Conservation (phyloP, 805 yeast species). For the Yarrowia hollandica region DNA sequence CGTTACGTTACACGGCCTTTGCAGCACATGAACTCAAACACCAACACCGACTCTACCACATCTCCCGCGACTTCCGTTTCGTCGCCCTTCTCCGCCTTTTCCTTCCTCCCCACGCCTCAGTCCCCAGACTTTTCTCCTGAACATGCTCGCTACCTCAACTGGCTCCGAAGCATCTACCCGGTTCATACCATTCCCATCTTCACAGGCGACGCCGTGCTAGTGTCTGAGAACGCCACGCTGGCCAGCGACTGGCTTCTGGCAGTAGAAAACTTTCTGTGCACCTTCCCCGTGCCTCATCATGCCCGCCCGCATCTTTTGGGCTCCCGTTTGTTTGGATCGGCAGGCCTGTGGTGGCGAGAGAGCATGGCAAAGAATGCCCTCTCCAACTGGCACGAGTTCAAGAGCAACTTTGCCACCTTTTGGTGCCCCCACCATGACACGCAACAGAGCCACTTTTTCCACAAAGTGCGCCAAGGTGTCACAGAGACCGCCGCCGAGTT, state of each 20-base stretch:
- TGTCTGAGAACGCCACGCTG: background rate
- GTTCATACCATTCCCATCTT: conserved; percentile 15
- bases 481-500: conserved; percentile 2
- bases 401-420: background rate
- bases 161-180: conserved; percentile 16
- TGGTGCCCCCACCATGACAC: background rate
- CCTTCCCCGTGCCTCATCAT: background rate
- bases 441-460: background rate
- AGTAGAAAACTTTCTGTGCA: conserved; percentile 14
- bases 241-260: background rate
- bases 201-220: background rate
- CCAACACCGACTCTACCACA: background rate
- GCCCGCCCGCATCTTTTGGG: background rate
- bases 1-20: too few relatives aligned
- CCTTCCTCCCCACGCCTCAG: conserved; percentile 2
- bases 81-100: background rate
- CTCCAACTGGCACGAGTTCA: conserved; percentile 11
- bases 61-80: background rate
- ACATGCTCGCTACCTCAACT: conserved; percentile 11
- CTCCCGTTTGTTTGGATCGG: background rate
- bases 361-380: background rate
- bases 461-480: conserved; percentile 7
- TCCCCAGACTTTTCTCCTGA: conserved; percentile 7
- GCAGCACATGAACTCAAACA: conserved; percentile 1
- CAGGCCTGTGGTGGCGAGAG: conserved; percentile 7